A percentile compares a stretch with the other conserved stretches of the same genome.
phyloP scores from a whole-genome alignment of 805 yeast genomes.

The Candida pini region DNA sequence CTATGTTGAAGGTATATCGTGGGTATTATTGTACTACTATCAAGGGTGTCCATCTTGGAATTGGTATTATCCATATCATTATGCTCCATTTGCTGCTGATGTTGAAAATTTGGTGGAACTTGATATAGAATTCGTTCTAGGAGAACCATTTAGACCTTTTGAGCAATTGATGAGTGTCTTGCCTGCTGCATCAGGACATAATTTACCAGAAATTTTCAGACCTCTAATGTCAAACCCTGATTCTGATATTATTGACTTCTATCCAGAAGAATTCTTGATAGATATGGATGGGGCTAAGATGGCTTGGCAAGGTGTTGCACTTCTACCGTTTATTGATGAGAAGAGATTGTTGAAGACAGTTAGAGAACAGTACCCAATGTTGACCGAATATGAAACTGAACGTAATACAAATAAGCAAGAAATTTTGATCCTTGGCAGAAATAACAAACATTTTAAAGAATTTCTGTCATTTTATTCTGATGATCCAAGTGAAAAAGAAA shows the following conservation, averaged over 20 bases:
- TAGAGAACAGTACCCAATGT: slow-evolving; percentile 50
- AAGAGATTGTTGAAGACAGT: slow-evolving; percentile 64
- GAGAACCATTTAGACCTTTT: slow-evolving; percentile 81
- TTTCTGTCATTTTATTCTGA: slow-evolving; percentile 40
- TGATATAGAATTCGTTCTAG: slow-evolving; percentile 53
- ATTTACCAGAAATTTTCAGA: slow-evolving; percentile 74
- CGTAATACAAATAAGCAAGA: slow-evolving; percentile 72
- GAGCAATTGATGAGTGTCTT: slow-evolving; percentile 93
- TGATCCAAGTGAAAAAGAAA: slow-evolving; percentile 13
- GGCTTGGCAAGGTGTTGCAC: slow-evolving; percentile 93
- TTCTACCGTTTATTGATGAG: slow-evolving; percentile 88
- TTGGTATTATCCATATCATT: slow-evolving; percentile 96
- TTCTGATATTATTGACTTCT: slow-evolving; percentile 85
- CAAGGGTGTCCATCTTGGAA: slow-evolving; percentile 99
- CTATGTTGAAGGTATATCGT: slow-evolving; percentile 93
- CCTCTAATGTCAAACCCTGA: slow-evolving; percentile 73
- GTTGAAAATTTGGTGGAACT: slow-evolving; percentile 51
- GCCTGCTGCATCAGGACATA: slow-evolving; percentile 90
- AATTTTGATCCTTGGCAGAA: slow-evolving; percentile 59
- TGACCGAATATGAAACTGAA: slow-evolving; percentile 61
- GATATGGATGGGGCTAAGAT: slow-evolving; percentile 95
- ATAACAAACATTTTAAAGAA: slow-evolving; percentile 43
- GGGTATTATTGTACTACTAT: slow-evolving; percentile 90
- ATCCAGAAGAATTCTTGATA: slow-evolving; percentile 80
- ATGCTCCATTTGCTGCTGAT: slow-evolving; percentile 96